A percentile compares a stretch with the other conserved stretches of the same genome.
phyloP scores from a whole-genome alignment of 192 early-diverging fungal species.

The Gonapodya prolifera region DNA sequence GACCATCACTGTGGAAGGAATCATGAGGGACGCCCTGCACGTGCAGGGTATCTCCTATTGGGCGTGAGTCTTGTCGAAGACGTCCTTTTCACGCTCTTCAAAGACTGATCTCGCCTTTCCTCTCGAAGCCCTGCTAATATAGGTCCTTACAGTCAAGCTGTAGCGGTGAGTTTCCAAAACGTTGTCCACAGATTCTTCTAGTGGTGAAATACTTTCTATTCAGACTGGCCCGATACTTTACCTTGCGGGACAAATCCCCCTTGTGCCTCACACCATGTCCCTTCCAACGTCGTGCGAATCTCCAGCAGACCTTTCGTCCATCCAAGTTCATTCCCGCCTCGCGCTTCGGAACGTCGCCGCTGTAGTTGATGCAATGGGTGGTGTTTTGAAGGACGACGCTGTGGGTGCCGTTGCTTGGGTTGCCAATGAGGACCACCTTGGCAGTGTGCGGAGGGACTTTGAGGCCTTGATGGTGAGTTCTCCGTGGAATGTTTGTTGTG shows the following conservation, averaged over 20 bases:
- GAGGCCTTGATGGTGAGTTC: background rate
- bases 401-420: background rate
- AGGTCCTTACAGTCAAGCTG: slow-evolving; percentile 70
- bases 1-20: background rate
- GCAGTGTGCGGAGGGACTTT: background rate
- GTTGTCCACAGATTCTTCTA: background rate
- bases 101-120: background rate
- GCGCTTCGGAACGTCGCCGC: background rate
- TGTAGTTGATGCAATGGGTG: background rate
- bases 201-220: background rate
- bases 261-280: slow-evolving; percentile 48
- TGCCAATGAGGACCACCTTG: background rate
- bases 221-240: slow-evolving; percentile 44
- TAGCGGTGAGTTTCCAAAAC: slow-evolving; percentile 24
- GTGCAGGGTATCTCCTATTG: slow-evolving; percentile 79
- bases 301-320: background rate
- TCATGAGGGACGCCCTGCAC: slow-evolving; percentile 45
- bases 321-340: background rate
- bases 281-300: slow-evolving; percentile 24
- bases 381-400: background rate
- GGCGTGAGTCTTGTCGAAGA: slow-evolving; percentile 35
- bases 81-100: slow-evolving; percentile 7
- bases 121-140: slow-evolving; percentile 59
- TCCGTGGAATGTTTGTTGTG: background rate
- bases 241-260: slow-evolving; percentile 68